phyloP scores from a whole-genome alignment of 441 rosid species.

The Gossypium davidsonii region DNA sequence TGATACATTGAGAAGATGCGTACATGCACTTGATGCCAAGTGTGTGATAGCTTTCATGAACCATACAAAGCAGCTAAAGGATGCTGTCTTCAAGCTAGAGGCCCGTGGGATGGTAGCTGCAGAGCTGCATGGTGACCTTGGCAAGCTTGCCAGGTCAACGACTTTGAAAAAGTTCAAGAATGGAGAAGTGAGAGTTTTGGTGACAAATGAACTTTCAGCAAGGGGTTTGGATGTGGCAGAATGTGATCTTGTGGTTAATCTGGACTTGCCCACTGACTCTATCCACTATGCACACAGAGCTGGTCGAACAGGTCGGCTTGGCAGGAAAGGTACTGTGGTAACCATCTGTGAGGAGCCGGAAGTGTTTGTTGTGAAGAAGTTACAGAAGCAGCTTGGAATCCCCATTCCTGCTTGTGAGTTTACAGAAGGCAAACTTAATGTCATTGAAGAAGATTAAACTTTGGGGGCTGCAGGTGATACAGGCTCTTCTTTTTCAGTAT shows the following conservation, averaged over 20 bases:
- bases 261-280: slow-evolving; percentile 68
- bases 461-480: slow-evolving; percentile 11
- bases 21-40: slow-evolving; percentile 79
- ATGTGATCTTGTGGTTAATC: slow-evolving; percentile 84
- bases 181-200: slow-evolving; percentile 67
- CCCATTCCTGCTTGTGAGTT: slow-evolving; percentile 61
- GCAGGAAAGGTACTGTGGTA: slow-evolving; percentile 77
- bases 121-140: slow-evolving; percentile 87
- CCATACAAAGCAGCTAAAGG: slow-evolving; percentile 77
- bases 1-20: slow-evolving; percentile 69
- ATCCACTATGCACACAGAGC: slow-evolving; percentile 81
- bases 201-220: slow-evolving; percentile 89
- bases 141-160: slow-evolving; percentile 82
- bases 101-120: slow-evolving; percentile 78
- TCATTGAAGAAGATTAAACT: slow-evolving; percentile 42
- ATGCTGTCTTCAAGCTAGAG: slow-evolving; percentile 81
- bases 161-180: slow-evolving; percentile 71
- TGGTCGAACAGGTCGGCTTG: slow-evolving; percentile 79
- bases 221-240: slow-evolving; percentile 85
- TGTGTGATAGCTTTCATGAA: slow-evolving; percentile 88
- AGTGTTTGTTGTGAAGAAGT: slow-evolving; percentile 74
- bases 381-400: slow-evolving; percentile 76
- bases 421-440: slow-evolving; percentile 69
- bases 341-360: slow-evolving; percentile 73
- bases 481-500: background rate